Evolutionary conservation across 108 stramenopile species (phyloP).

Genomic region (Fragilaria radians): DNA sequence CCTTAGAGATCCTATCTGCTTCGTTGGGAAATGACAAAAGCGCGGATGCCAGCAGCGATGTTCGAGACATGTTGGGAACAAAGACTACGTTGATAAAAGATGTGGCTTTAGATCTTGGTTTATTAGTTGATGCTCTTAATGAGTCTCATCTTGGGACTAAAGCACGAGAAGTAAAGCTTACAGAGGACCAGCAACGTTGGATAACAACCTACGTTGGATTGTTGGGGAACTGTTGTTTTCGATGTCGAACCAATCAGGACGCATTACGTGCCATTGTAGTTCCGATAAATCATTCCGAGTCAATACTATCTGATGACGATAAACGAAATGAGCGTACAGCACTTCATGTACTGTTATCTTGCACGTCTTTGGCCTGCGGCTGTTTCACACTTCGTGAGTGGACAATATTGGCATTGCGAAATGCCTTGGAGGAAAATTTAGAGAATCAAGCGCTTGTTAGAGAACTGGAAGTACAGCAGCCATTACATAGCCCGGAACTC

Average conservation of each 20-base stretch:
- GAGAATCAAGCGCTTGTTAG: conserved; percentile 55
- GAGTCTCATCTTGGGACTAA: conserved; percentile 32
- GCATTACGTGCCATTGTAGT: conserved; percentile 40
- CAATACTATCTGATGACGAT: neutral
- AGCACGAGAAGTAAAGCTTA: conserved; percentile 47
- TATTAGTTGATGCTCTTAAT: conserved; percentile 45
- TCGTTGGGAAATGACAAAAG: conserved; percentile 32
- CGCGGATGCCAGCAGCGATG: neutral
- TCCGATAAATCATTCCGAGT: conserved; percentile 15
- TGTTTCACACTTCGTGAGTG: conserved; percentile 84
- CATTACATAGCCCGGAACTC: conserved; percentile 58
- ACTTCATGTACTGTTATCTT: conserved; percentile 69
- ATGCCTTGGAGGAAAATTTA: conserved; percentile 60
- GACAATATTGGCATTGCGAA: conserved; percentile 79
- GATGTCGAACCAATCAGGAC: conserved; percentile 68
- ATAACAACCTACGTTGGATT: conserved; percentile 55
- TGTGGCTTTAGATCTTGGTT: conserved; percentile 36
- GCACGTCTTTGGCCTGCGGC: conserved; percentile 59
- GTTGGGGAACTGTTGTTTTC: conserved; percentile 62
- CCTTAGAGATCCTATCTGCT: conserved; percentile 55
- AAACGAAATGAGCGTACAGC: conserved; percentile 31
- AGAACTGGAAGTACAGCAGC: conserved; percentile 59
- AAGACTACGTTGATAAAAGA: conserved; percentile 35
- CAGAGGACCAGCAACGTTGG: conserved; percentile 42
- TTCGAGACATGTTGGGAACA: conserved; percentile 17